Conservation (phyloP, 257 asterid genomes). For the Nicotiana knightiana region DNA sequence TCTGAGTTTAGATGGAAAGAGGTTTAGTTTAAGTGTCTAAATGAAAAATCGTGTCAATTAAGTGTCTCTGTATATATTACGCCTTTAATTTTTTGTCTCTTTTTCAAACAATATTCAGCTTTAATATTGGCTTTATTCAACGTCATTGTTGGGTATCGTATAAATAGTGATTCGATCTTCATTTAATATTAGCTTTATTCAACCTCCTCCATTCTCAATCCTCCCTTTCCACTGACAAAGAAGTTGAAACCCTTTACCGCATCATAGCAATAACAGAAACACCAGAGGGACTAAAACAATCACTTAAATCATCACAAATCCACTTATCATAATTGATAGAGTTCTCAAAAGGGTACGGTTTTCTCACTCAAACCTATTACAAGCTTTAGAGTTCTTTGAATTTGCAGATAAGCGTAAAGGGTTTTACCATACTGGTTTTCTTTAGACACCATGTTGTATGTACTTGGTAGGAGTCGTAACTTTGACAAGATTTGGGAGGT, state of each 20-base stretch:
- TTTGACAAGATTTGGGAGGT: constrained; percentile 66
- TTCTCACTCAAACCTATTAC: constrained; percentile 71
- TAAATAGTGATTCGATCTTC: too few species aligned
- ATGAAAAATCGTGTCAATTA: too few species aligned
- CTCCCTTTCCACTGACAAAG: constrained; percentile 23
- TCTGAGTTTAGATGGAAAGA: too few species aligned
- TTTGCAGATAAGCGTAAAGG: constrained; percentile 37
- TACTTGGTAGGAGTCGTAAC: constrained; percentile 68
- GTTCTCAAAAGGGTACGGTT: constrained; percentile 82
- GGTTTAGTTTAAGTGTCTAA: too few species aligned
- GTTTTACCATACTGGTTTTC: constrained; percentile 66
- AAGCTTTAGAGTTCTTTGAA: constrained; percentile 60
- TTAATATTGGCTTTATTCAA: too few species aligned
- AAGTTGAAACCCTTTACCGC: constrained; percentile 43
- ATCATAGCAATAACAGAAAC: constrained; percentile 45
- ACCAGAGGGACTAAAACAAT: constrained; percentile 42
- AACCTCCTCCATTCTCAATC: constrained; percentile 11
- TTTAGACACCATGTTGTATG: constrained; percentile 66
- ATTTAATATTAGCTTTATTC: too few species aligned
- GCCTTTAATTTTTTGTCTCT: too few species aligned
- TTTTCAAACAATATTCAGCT: too few species aligned
- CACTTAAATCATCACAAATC: constrained; percentile 50
- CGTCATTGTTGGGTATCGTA: too few species aligned
- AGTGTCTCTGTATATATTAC: too few species aligned
- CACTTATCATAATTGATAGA: constrained; percentile 48